A percentile compares a stretch with the other conserved stretches of the same genome.
These are phyloP conservation scores for Penicillium bialowiezense DNA, from an alignment of 495 filamentous ascomycete species.

Conservation along the genomic window DNA sequence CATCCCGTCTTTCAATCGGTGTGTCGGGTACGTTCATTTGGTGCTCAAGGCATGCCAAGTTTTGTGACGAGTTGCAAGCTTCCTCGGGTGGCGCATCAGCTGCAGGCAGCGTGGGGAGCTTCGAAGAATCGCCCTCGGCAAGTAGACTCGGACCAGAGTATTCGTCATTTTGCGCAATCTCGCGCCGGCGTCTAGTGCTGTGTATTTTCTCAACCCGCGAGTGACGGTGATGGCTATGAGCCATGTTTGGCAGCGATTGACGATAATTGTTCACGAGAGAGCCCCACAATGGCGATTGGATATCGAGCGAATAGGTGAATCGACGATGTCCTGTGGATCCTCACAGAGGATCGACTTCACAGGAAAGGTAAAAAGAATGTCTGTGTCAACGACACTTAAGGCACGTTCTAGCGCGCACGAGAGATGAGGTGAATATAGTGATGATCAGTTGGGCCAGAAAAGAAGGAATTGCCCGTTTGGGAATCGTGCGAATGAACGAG, in stretches of 20 bases:
- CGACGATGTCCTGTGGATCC: conserved; percentile 7
- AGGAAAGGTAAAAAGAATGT: conserved; percentile 2
- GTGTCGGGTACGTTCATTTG: background rate
- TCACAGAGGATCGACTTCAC: conserved; percentile 20
- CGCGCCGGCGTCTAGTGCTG: conserved; percentile 14
- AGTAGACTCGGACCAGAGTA: conserved; percentile 2
- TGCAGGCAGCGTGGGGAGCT: background rate
- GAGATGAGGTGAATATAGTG: conserved; percentile 6
- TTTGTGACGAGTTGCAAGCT: conserved; percentile 12
- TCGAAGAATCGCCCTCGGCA: background rate
- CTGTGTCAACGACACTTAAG: background rate
- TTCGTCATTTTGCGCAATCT: conserved; percentile 4
- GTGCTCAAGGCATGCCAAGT: conserved; percentile 9
- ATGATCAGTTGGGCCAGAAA: background rate
- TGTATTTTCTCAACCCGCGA: conserved; percentile 16
- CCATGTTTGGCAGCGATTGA: conserved; percentile 14
- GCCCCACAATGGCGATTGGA: background rate
- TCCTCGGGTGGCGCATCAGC: conserved; percentile 5
- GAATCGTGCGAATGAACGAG: conserved; percentile 17
- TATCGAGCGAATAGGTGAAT: background rate
- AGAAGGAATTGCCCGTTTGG: conserved; percentile 4
- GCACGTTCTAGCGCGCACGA: conserved; percentile 20
- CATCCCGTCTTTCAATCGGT: conserved; percentile 16
- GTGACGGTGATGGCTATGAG: conserved; percentile 23
- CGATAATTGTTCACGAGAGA: background rate